Evolutionary conservation across 129 eudicot genomes (phyloP).

Genomic region (Lactuca saligna): DNA sequence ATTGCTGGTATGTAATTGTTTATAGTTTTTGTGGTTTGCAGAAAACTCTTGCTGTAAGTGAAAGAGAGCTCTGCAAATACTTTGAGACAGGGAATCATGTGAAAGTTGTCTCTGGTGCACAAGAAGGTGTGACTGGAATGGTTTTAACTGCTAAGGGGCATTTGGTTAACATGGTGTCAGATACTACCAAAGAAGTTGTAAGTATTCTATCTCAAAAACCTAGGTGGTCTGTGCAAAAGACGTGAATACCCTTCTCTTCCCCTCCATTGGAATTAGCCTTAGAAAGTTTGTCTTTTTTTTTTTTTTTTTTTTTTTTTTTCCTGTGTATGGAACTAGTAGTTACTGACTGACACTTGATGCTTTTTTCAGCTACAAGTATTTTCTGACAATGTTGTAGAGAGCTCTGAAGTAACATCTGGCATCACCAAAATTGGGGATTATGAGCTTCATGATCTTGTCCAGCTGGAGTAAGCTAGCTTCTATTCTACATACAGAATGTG

Average conservation of each 20-base stretch:
- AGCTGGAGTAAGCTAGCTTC: slow-evolving; percentile 73
- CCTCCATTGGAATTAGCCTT: too few species aligned
- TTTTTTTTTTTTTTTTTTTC: neutral
- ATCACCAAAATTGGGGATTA: slow-evolving; percentile 83
- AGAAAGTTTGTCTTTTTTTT: neutral
- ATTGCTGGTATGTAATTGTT: neutral
- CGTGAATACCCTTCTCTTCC: too few species aligned
- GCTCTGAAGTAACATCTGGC: slow-evolving; percentile 98
- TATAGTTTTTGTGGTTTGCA: slow-evolving; percentile 28
- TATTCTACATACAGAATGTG: neutral
- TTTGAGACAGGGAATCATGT: slow-evolving; percentile 97
- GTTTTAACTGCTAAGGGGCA: slow-evolving; percentile 88
- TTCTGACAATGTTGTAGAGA: slow-evolving; percentile 93
- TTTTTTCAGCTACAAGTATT: slow-evolving; percentile 75
- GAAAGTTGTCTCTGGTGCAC: slow-evolving; percentile 86
- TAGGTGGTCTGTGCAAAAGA: too few species aligned
- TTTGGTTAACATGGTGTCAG: slow-evolving; percentile 79
- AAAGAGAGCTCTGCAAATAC: slow-evolving; percentile 93
- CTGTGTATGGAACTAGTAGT: neutral
- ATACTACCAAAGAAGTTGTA: slow-evolving; percentile 94
- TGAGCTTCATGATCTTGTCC: slow-evolving; percentile 96
- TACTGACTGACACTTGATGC: slow-evolving; percentile 4
- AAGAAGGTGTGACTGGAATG: slow-evolving; percentile 97
- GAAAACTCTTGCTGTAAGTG: slow-evolving; percentile 79
- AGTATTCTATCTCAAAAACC: slow-evolving; percentile 11